Base-by-base conservation (phyloP, 2,329 filamentous ascomycete species). In the Aureobasidium sp. region DNA sequence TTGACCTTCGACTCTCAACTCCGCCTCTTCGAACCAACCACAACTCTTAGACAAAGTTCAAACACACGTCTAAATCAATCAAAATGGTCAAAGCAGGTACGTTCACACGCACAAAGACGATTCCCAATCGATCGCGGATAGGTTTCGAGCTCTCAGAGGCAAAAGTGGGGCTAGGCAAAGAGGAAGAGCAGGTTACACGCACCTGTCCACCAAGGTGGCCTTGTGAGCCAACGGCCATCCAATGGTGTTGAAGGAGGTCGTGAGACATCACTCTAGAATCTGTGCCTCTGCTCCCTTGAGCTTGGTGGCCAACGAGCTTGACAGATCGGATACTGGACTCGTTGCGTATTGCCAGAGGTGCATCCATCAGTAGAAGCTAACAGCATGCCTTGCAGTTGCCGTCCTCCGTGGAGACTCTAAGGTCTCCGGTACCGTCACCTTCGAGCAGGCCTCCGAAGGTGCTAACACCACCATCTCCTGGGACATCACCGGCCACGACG, bases 31-130 rank as follows among this genome's bases (percentile, higher is more conserved):
- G 14, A 47, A 30, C 16, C 36, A 49, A 27, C 45, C 41, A 5
- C 54, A 59, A 48, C 34, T 42, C 36, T 36, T 7, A 37, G 25
- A 59, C 57, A 59, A 49, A 49, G 29, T 29, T 47, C 32, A 45
- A 50, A 34, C 45, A 59, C 25, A 41, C 21, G 14, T 59, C 7
- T 73, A 69, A 74, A 78, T 81, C 79, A 81, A 79, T 81, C 88
- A 96, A 86, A 86, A 97, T 97, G 92, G 92, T 97, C 83, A 97
- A 96, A 85, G 92, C 93, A 81, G 90, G 91, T 96, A 85, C 75
- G 89, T 85, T 32, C 64, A 32, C 7, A 21, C 39, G 16, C 30
- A 16, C 54, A 27, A 42, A 14, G 25, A 39, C 13, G 5, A 47
- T 64, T 59, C 62, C 16, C n/a, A 11, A 29, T 42, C 36, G 7